Base-by-base conservation (phyloP, 1,284 basidiomycete genomes). In the Ceratobasidium papillatum region DNA sequence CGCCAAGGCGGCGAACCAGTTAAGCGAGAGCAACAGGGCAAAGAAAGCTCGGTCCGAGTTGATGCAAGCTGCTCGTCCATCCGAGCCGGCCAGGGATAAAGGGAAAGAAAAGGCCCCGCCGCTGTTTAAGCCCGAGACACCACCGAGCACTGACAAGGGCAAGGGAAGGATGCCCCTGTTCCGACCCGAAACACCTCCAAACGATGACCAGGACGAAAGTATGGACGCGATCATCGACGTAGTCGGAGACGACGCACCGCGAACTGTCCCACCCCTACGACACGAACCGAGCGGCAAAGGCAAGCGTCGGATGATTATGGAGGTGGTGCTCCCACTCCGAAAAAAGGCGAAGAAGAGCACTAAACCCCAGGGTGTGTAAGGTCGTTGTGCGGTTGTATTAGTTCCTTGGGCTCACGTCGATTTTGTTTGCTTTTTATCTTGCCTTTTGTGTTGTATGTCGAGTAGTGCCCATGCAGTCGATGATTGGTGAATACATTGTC, bases 401-500 rank as follows among this genome's bases (percentile, higher is more conserved):
- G 34, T 41, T 59, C 30, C 36, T n/a, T 71, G 66, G 54, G 56
- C 54, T 59, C 56, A 61, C 32, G n/a, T 45, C n/a, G 56, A 22
- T 41, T 34, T 59, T 43, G 14, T n/a, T 59, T 69, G 25, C 22
- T 59, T 38, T 27, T 38, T n/a, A 38, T 25, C 38, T 34, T 61
- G 58, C 9, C 14, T 61, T 38, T 27, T 5, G n/a, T 32, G 58
- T 17, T 56, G 52, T 71, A 12, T 38, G 34, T 58, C 17, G 38
- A 32, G 27, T 43, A 71, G 38, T 45, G 52, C 66, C 62, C 8
- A 27, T 64, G 17, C 38, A 38, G 17, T 47, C 62, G 54, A 59
- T 71, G 66, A 71, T 59, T 71, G 66, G 66, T 71, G 66, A 71
- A 71, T 71, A 59, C 54, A 71, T 52, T 51, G 47, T 49, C 41